Base-by-base conservation (phyloP, 2,329 filamentous ascomycete genomes). In the Fusarium humuli region DNA sequence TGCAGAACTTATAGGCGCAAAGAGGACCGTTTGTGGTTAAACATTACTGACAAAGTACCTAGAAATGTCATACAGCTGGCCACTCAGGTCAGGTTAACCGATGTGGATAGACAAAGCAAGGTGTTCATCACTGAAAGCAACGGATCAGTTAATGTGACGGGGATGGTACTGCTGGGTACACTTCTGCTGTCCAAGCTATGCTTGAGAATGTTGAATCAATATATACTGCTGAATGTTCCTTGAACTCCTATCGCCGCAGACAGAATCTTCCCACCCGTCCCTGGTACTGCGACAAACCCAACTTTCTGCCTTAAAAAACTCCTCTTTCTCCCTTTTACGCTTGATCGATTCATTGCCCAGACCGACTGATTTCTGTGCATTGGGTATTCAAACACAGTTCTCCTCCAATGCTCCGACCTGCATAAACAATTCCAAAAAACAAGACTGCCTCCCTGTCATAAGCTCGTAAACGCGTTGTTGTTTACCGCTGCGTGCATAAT, bases 301-400 rank as follows among this genome's bases (percentile, higher is more conserved):
- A 20, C 41, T 9, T 16, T 46, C 27, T 23, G 22, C 22, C 25
- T 40, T 41, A 34, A 25, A 23, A 42, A 53, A 49, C 29, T 57
- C 40, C 52, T 20, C 29, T 32, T 44, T 56, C 52, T 25, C 20
- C 20, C 40, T 34, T 56, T 54, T 52, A 41, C 52, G 30, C 57
- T 44, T 40, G 20, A 41, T 32, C 53, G 41, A 42, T 47, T 49
- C 29, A 46, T 32, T 29, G 46, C 30, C 9, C 42, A 54, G 27
- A 41, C 32, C 9, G 23, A 25, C 34, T 54, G 32, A 20, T 37
- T 42, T 47, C 37, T 44, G 57, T 41, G 50, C 40, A 41, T 23
- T 25, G 62, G 67, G 67, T 70, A 68, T 67, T 70, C 65, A 70
- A 67, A 70, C 53, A 53, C 44, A 40, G 41, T 47, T 55, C 22